Evolutionary conservation across 2,329 filamentous ascomycete genomes (phyloP).

Genomic region (Penicillium sp.): DNA sequence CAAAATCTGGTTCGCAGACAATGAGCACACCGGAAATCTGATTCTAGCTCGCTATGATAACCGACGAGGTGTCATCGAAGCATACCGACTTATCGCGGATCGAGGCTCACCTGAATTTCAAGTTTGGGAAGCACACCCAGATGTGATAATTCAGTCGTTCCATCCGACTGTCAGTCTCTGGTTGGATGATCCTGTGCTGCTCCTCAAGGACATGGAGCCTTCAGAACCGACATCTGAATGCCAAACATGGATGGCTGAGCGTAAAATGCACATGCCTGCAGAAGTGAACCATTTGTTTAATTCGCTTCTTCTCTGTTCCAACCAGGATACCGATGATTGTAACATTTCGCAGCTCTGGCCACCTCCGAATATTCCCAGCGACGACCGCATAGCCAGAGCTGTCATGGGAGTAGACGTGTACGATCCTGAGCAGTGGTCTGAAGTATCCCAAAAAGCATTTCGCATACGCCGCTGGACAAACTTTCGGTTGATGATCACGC

Average conservation of each 20-base stretch:
- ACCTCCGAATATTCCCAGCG: conserved; percentile 69
- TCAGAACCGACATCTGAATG: conserved; percentile 28
- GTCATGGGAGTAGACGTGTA: background rate
- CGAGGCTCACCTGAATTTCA: conserved; percentile 60
- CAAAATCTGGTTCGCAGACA: conserved; percentile 86
- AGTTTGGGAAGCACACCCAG: conserved; percentile 66
- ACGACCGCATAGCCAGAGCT: conserved; percentile 55
- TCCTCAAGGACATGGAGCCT: conserved; percentile 50
- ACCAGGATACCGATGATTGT: conserved; percentile 44
- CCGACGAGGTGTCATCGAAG: conserved; percentile 75
- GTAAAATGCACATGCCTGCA: conserved; percentile 59
- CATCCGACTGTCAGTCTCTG: conserved; percentile 72
- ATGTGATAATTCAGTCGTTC: conserved; percentile 74
- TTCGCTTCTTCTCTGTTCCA: conserved; percentile 68
- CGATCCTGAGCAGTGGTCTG: conserved; percentile 53
- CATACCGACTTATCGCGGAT: conserved; percentile 73
- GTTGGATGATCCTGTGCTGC: conserved; percentile 72
- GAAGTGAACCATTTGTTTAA: conserved; percentile 62
- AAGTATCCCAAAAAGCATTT: conserved; percentile 71
- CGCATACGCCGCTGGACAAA: conserved; percentile 78
- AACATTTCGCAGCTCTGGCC: conserved; percentile 70
- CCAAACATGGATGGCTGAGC: conserved; percentile 39
- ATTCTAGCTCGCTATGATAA: conserved; percentile 78
- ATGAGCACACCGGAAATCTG: conserved; percentile 72
- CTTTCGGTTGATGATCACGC: conserved; percentile 49